Conservation (phyloP, 2,329 filamentous ascomycete species). For the Colletotrichum melonis region DNA sequence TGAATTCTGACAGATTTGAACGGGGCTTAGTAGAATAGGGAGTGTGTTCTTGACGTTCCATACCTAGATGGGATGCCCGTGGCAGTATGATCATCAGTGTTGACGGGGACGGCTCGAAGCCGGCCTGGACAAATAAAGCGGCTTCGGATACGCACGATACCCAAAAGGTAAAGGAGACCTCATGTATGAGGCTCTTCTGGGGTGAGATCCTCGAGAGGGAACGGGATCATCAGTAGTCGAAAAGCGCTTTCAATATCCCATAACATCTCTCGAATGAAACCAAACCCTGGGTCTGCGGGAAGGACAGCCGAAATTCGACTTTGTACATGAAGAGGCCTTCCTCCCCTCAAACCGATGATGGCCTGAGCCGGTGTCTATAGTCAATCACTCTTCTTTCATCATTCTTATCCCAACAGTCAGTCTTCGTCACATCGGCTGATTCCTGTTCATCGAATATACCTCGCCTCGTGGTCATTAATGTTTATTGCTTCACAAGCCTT, state of each 20-base stretch:
- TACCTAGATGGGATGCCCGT: not conserved
- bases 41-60: not conserved
- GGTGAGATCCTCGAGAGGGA: not conserved
- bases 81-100: not conserved
- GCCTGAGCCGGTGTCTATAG: conserved; percentile 5
- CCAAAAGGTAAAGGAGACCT: conserved; percentile 2
- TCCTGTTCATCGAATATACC: not conserved
- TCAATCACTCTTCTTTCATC: not conserved
- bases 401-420: not conserved
- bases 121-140: not conserved
- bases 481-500: conserved; percentile 6
- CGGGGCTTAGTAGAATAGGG: not conserved
- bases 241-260: conserved; percentile 27
- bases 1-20: conserved; percentile 24
- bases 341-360: conserved; percentile 14
- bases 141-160: conserved; percentile 1
- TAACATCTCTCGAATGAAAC: not conserved
- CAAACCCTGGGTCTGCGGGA: not conserved
- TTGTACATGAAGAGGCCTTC: conserved; percentile 22
- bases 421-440: not conserved
- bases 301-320: not conserved
- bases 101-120: not conserved
- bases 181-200: conserved; percentile 13
- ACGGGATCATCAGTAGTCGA: not conserved
- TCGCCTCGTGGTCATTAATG: conserved; percentile 3